Percentiles rank a stretch among this genome's conserved stretches.
phyloP scores from a whole-genome alignment of 2,329 filamentous ascomycete species.

The Epichloe uncinata region DNA sequence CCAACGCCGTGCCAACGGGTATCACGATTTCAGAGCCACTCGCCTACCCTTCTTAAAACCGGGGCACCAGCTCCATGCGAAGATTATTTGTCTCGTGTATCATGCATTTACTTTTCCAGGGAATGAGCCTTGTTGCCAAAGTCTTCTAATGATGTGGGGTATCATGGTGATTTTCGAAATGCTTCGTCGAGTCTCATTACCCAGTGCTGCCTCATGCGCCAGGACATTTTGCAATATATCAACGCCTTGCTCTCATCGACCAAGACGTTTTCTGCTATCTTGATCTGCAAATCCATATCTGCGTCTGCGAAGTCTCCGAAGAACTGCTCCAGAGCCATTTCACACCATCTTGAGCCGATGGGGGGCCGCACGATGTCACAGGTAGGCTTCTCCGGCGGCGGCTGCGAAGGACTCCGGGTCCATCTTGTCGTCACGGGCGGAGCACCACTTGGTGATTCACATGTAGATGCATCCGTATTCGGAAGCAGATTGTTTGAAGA shows the following conservation, averaged over 20 bases:
- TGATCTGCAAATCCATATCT: conserved; percentile 44
- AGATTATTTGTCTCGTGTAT: not conserved
- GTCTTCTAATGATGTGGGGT: not conserved
- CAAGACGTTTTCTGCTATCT: conserved; percentile 44
- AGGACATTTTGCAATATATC: conserved; percentile 49
- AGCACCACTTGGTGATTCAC: not conserved
- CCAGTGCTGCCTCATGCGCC: conserved; percentile 40
- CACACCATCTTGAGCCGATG: conserved; percentile 35
- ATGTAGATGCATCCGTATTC: not conserved
- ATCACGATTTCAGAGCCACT: conserved; percentile 10
- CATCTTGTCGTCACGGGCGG: not conserved
- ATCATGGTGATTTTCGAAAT: conserved; percentile 2
- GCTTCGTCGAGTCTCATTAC: conserved; percentile 36
- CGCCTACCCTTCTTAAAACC: not conserved
- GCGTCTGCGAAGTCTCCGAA: conserved; percentile 45
- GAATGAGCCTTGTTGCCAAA: not conserved
- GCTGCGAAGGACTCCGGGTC: not conserved
- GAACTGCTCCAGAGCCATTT: conserved; percentile 45
- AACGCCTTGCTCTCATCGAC: conserved; percentile 47
- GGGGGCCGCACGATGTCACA: conserved; percentile 21
- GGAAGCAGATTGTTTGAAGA: not conserved
- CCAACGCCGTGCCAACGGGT: conserved; percentile 13
- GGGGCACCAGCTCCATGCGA: conserved; percentile 1
- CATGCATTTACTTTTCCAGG: not conserved
- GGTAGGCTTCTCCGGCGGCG: not conserved